Percentiles rank a stretch among this genome's conserved stretches.
Evolutionary conservation across 108 stramenopile species (phyloP).

Genomic region (Nitzschia sp.): DNA sequence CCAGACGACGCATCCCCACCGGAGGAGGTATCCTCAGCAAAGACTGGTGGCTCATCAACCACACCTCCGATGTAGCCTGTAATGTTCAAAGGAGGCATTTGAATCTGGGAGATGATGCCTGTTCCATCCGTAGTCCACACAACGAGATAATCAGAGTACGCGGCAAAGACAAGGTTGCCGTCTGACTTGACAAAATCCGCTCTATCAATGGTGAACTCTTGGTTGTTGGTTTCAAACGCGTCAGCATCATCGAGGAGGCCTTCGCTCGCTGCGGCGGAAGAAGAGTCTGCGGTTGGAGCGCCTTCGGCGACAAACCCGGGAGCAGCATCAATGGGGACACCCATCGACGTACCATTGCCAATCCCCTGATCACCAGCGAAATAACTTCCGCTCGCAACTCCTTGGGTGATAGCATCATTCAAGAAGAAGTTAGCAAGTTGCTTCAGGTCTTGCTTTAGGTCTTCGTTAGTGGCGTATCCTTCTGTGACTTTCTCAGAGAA

Average conservation of each 20-base stretch:
- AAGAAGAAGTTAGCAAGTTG: slow-evolving; percentile 15
- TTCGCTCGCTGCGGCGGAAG: not conserved
- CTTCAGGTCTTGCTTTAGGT: slow-evolving; percentile 19
- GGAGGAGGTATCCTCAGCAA: not conserved
- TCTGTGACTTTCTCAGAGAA: slow-evolving; percentile 13
- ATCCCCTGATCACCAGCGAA: not conserved
- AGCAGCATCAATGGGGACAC: not conserved
- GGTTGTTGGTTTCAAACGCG: slow-evolving; percentile 58
- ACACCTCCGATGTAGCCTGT: not conserved
- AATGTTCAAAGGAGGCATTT: slow-evolving; percentile 20
- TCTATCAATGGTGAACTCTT: slow-evolving; percentile 55
- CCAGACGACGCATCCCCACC: not conserved
- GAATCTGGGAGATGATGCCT: slow-evolving; percentile 15
- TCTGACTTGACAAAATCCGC: slow-evolving; percentile 54
- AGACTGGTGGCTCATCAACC: not conserved
- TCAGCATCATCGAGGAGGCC: not conserved
- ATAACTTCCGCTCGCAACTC: not conserved
- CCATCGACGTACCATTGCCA: not conserved
- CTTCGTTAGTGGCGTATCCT: slow-evolving; percentile 20
- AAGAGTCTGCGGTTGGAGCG: not conserved
- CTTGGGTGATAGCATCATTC: slow-evolving; percentile 19
- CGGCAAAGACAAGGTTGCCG: slow-evolving; percentile 45
- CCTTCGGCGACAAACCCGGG: not conserved
- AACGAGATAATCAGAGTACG: slow-evolving; percentile 39
- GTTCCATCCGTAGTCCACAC: slow-evolving; percentile 21